Conservation (phyloP, 768 basidiomycete species). For the Suillus fuscotomentosus region DNA sequence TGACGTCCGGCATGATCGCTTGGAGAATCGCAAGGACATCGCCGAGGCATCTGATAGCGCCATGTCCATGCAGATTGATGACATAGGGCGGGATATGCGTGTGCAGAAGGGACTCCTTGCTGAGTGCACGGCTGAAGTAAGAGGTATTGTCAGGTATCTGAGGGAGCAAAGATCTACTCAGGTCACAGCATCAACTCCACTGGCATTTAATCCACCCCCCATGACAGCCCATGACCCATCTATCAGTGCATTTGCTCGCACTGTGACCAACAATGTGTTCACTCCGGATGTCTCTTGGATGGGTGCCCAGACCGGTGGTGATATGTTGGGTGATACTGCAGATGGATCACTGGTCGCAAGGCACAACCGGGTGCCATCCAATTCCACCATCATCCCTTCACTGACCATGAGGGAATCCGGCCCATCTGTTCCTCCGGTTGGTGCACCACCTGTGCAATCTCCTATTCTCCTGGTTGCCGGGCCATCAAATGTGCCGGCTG, state of each 20-base stretch:
- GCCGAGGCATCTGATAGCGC: no score
- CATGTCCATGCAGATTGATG: no score
- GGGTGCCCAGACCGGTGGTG: background rate
- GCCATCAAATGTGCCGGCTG: background rate
- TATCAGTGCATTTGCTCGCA: background rate
- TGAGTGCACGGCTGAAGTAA: background rate
- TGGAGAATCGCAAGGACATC: no score
- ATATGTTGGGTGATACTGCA: background rate
- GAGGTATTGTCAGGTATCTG: background rate
- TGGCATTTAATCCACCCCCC: background rate
- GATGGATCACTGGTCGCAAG: background rate
- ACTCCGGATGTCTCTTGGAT: background rate
- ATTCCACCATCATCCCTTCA: background rate
- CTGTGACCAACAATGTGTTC: background rate
- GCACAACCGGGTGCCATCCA: background rate
- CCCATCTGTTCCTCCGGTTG: background rate
- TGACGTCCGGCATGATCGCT: no score
- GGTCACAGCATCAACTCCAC: background rate
- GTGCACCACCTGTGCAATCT: background rate
- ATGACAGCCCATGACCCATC: background rate
- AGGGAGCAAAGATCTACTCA: background rate
- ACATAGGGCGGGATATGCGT: background rate
- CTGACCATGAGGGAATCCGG: background rate
- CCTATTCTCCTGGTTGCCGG: background rate
- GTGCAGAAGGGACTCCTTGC: background rate